Conservation (phyloP, 2,329 filamentous ascomycete species). For the Gremmenia infestans region DNA sequence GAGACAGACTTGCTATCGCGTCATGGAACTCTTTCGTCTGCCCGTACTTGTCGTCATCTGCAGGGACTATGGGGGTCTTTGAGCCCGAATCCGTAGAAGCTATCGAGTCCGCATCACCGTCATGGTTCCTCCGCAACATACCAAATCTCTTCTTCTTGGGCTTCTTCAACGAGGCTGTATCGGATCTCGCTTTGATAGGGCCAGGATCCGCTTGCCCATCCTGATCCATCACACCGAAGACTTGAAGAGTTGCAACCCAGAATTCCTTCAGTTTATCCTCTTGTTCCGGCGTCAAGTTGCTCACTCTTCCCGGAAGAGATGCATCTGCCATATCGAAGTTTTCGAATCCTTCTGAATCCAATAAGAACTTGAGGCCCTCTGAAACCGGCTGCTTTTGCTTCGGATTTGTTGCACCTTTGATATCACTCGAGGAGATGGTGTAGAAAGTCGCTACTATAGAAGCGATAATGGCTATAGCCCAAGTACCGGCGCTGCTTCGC, state of each 20-base stretch:
- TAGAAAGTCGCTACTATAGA: slow-evolving; percentile 13
- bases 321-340: slow-evolving; percentile 38
- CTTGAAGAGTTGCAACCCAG: slow-evolving; percentile 71
- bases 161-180: slow-evolving; percentile 40
- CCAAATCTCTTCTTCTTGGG: slow-evolving; percentile 70
- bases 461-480: slow-evolving; percentile 10
- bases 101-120: slow-evolving; percentile 42
- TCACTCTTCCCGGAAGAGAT: slow-evolving; percentile 65
- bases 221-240: slow-evolving; percentile 61
- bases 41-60: slow-evolving; percentile 82
- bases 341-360: background rate
- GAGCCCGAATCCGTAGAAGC: slow-evolving; percentile 26
- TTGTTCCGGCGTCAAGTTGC: slow-evolving; percentile 84
- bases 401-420: background rate
- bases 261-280: slow-evolving; percentile 83
- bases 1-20: slow-evolving; percentile 68
- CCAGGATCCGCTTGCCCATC: slow-evolving; percentile 24
- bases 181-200: slow-evolving; percentile 17
- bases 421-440: slow-evolving; percentile 3
- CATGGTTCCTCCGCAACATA: slow-evolving; percentile 59
- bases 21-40: slow-evolving; percentile 82
- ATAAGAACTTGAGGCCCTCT: background rate
- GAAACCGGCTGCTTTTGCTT: background rate
- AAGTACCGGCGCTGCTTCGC: slow-evolving; percentile 14
- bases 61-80: slow-evolving; percentile 25